Evolutionary conservation across 495 filamentous ascomycete genomes (phyloP).

Genomic region (Venustampulla echinocandica): DNA sequence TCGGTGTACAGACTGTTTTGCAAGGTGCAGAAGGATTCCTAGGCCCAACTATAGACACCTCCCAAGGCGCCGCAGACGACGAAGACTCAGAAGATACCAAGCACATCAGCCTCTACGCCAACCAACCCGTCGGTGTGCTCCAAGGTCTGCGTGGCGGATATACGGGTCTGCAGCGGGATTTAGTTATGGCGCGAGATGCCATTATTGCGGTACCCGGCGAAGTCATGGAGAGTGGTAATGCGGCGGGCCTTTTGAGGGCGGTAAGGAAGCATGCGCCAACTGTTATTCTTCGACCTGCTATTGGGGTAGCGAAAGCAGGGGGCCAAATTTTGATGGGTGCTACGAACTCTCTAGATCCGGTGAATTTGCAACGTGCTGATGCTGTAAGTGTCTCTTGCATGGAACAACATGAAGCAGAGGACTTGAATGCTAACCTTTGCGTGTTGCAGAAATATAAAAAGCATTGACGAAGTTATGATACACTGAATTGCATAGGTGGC

Average conservation of each 20-base stretch:
- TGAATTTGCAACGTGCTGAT: slow-evolving; percentile 73
- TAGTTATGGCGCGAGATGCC: slow-evolving; percentile 75
- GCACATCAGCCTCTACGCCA: slow-evolving; percentile 79
- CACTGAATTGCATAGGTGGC: background rate
- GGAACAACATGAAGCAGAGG: background rate
- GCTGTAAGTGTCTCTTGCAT: slow-evolving; percentile 53
- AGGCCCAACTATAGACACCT: slow-evolving; percentile 9
- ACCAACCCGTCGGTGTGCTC: slow-evolving; percentile 80
- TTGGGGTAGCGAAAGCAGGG: slow-evolving; percentile 84
- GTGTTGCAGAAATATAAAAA: slow-evolving; percentile 30
- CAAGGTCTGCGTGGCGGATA: slow-evolving; percentile 81
- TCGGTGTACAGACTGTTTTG: slow-evolving; percentile 85
- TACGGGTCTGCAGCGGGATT: slow-evolving; percentile 72
- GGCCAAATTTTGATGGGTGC: slow-evolving; percentile 84
- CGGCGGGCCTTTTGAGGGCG: slow-evolving; percentile 71
- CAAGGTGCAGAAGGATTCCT: slow-evolving; percentile 81
- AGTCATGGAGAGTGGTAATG: slow-evolving; percentile 75
- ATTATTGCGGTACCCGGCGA: slow-evolving; percentile 93
- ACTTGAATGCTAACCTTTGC: background rate
- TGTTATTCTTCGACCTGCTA: slow-evolving; percentile 72
- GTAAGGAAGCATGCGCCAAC: slow-evolving; percentile 79
- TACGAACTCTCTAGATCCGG: slow-evolving; percentile 85
- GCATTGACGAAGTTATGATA: slow-evolving; percentile 19
- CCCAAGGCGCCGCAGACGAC: slow-evolving; percentile 18
- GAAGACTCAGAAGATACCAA: slow-evolving; percentile 65